Evolutionary conservation across 2,329 filamentous ascomycete genomes (phyloP).

Genomic region (Trichoderma breve): DNA sequence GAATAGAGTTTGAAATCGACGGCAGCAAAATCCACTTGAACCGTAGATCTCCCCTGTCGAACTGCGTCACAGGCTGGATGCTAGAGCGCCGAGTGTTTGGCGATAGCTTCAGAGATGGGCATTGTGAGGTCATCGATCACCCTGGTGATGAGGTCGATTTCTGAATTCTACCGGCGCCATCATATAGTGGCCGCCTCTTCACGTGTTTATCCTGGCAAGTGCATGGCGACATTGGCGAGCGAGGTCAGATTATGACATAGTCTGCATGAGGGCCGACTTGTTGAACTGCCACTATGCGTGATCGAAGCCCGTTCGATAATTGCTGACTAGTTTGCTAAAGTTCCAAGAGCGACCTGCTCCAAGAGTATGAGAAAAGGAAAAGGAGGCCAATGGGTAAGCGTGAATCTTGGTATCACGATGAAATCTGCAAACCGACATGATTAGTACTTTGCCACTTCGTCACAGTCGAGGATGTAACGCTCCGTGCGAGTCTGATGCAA

Average conservation of each 20-base stretch:
- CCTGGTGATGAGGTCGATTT: neutral
- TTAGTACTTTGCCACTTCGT: neutral
- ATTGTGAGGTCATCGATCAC: constrained; percentile 7
- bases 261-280: neutral
- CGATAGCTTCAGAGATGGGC: neutral
- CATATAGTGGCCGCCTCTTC: neutral
- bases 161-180: neutral
- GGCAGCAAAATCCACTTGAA: neutral
- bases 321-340: neutral
- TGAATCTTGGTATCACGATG: neutral
- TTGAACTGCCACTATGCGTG: neutral
- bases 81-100: neutral
- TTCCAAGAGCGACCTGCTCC: neutral
- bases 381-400: neutral
- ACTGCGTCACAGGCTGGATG: constrained; percentile 10
- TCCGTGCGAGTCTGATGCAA: neutral
- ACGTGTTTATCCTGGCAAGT: too few species aligned
- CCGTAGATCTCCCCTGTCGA: constrained; percentile 1
- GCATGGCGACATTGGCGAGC: neutral
- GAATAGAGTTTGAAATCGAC: neutral
- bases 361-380: neutral
- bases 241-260: neutral
- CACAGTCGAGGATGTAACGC: neutral
- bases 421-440: neutral
- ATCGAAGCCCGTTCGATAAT: neutral